A percentile compares a stretch with the other conserved stretches of the same genome.
phyloP scores from a whole-genome alignment of 2,329 filamentous ascomycete species.

The Nakataea oryzae region DNA sequence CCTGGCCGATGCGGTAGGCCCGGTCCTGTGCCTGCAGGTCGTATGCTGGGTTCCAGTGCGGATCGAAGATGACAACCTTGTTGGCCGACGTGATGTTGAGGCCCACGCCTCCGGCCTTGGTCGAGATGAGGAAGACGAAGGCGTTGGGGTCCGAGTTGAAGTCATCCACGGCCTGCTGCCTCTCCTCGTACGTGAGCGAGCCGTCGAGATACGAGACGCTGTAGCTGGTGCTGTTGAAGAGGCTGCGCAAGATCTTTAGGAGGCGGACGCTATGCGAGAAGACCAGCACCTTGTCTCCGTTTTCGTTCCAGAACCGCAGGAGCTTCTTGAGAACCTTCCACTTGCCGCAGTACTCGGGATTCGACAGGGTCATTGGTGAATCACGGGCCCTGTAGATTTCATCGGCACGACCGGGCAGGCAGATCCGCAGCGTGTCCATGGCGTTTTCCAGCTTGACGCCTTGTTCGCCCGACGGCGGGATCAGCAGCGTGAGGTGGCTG shows the following conservation, averaged over 20 bases:
- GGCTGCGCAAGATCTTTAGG: slow-evolving; percentile 69
- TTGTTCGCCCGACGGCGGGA: slow-evolving; percentile 55
- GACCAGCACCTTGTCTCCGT: slow-evolving; percentile 87
- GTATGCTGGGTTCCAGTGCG: slow-evolving; percentile 94
- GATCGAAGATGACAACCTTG: slow-evolving; percentile 94
- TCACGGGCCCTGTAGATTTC: slow-evolving; percentile 65
- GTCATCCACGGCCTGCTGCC: slow-evolving; percentile 71
- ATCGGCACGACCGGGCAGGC: slow-evolving; percentile 66
- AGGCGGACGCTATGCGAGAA: slow-evolving; percentile 89
- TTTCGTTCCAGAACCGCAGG: slow-evolving; percentile 79
- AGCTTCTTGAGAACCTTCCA: slow-evolving; percentile 87
- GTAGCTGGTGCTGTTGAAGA: slow-evolving; percentile 84
- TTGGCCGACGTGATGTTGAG: slow-evolving; percentile 96
- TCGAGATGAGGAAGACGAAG: slow-evolving; percentile 94
- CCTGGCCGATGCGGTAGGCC: slow-evolving; percentile 91
- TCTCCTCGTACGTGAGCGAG: slow-evolving; percentile 70
- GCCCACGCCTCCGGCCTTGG: slow-evolving; percentile 84
- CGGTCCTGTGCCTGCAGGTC: slow-evolving; percentile 94
- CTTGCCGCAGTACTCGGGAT: slow-evolving; percentile 90
- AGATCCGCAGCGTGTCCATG: slow-evolving; percentile 60
- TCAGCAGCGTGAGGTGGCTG: slow-evolving; percentile 83
- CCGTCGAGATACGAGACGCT: slow-evolving; percentile 88
- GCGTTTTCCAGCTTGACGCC: slow-evolving; percentile 70
- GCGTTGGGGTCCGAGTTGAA: slow-evolving; percentile 83
- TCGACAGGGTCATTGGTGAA: slow-evolving; percentile 68